Conservation (phyloP, 768 basidiomycete species). For the Amanita fuliginea region DNA sequence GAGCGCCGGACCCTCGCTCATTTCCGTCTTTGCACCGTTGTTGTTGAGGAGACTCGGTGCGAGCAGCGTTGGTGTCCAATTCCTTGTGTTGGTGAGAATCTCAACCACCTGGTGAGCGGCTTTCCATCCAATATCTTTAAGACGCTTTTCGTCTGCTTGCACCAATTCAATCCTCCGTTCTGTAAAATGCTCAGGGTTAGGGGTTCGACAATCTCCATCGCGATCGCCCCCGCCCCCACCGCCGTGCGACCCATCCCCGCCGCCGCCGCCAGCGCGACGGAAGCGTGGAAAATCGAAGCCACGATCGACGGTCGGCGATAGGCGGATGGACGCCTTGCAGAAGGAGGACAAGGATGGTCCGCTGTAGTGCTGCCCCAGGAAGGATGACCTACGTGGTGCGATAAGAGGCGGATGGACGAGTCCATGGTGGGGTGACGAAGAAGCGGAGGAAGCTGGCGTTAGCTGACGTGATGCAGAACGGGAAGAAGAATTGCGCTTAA, state of each 20-base stretch:
- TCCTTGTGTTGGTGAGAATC: too few species aligned
- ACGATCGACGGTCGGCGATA: slow-evolving; percentile 11
- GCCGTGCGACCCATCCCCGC: slow-evolving; percentile 29
- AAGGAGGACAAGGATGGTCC: slow-evolving; percentile 12
- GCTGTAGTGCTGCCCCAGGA: slow-evolving; percentile 27
- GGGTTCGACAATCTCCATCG: slow-evolving; percentile 9
- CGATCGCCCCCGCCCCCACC: slow-evolving; percentile 12
- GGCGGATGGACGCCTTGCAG: slow-evolving; percentile 6
- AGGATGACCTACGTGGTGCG: slow-evolving; percentile 28
- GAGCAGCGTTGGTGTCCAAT: too few species aligned
- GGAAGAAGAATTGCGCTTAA: slow-evolving; percentile 15
- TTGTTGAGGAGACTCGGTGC: too few species aligned
- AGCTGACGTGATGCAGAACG: slow-evolving; percentile 32
- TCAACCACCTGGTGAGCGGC: slow-evolving; percentile 47
- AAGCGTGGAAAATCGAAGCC: slow-evolving; percentile 15
- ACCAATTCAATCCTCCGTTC: slow-evolving; percentile 33
- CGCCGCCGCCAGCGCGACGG: slow-evolving; percentile 32
- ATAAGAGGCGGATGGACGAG: slow-evolving; percentile 32
- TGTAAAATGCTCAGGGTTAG: slow-evolving; percentile 15
- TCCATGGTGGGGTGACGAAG: slow-evolving; percentile 43
- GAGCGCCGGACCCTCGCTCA: too few species aligned
- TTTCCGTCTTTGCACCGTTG: too few species aligned
- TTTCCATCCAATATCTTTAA: slow-evolving; percentile 46
- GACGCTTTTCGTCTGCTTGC: slow-evolving; percentile 34
- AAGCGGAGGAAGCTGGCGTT: slow-evolving; percentile 47